Evolutionary conservation across 108 stramenopile species (phyloP).

Genomic region (Cyclostephanos invisitatus): DNA sequence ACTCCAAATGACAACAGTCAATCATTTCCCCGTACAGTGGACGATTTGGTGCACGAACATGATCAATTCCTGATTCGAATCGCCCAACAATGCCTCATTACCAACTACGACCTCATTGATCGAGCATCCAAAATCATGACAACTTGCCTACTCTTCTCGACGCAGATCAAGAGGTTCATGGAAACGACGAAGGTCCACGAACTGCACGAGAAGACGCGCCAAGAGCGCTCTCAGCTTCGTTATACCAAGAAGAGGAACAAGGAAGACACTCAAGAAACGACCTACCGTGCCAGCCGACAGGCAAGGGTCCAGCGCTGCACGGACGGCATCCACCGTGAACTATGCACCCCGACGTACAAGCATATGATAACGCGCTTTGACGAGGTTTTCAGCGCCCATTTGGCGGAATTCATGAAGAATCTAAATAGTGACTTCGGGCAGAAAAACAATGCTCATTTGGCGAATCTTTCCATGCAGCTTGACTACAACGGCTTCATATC

Average conservation of each 20-base stretch:
- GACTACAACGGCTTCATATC: slow-evolving; percentile 89
- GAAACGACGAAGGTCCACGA: slow-evolving; percentile 64
- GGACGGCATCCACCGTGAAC: slow-evolving; percentile 62
- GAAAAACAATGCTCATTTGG: slow-evolving; percentile 60
- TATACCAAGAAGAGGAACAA: slow-evolving; percentile 34
- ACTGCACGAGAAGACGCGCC: slow-evolving; percentile 35
- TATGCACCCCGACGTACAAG: slow-evolving; percentile 67
- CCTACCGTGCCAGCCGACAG: slow-evolving; percentile 62
- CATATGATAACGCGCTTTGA: slow-evolving; percentile 80
- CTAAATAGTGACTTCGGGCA: slow-evolving; percentile 42
- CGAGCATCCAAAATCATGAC: slow-evolving; percentile 76
- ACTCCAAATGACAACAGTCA: not conserved
- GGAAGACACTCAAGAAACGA: slow-evolving; percentile 23
- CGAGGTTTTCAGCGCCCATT: slow-evolving; percentile 71
- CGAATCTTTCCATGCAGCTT: slow-evolving; percentile 74
- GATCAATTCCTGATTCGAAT: slow-evolving; percentile 83
- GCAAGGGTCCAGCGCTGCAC: slow-evolving; percentile 36
- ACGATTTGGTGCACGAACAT: slow-evolving; percentile 87
- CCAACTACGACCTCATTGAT: slow-evolving; percentile 78
- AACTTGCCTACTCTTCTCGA: slow-evolving; percentile 78
- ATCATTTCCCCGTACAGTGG: slow-evolving; percentile 70
- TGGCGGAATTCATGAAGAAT: slow-evolving; percentile 76
- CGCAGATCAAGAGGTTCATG: slow-evolving; percentile 86
- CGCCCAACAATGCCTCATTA: slow-evolving; percentile 92
- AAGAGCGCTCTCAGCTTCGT: slow-evolving; percentile 46